phyloP scores from a whole-genome alignment of 2,329 filamentous ascomycete species.

The Colletotrichum sojae region DNA sequence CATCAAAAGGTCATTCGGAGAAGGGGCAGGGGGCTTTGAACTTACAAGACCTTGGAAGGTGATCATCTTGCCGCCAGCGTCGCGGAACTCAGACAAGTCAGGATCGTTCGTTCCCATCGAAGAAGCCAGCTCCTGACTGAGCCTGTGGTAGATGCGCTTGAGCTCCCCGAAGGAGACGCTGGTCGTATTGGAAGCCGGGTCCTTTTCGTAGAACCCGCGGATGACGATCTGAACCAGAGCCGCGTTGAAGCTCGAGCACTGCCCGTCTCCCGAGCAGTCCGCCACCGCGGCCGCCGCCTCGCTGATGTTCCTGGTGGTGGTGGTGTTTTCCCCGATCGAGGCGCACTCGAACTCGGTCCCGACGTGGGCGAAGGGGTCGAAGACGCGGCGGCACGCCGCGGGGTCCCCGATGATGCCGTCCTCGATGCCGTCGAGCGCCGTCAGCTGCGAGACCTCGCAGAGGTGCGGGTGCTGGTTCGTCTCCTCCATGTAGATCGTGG shows the following conservation, averaged over 20 bases:
- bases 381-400: conserved; percentile 34
- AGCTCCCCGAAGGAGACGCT: not conserved
- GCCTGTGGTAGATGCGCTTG: not conserved
- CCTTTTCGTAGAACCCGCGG: not conserved
- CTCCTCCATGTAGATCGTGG: conserved; percentile 6
- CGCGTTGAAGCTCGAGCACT: not conserved
- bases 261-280: not conserved
- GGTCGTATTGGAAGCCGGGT: not conserved
- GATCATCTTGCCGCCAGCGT: conserved; percentile 57
- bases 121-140: not conserved
- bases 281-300: not conserved
- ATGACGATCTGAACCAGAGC: not conserved
- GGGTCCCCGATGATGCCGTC: conserved; percentile 26
- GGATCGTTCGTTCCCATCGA: not conserved
- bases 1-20: not conserved
- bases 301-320: not conserved
- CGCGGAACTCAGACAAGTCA: conserved; percentile 52
- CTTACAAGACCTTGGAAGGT: conserved; percentile 51
- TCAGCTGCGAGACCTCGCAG: conserved; percentile 50
- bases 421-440: conserved; percentile 8
- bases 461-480: conserved; percentile 3
- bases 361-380: conserved; percentile 40
- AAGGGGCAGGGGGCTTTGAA: rapidly evolving
- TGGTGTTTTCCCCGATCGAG: not conserved
- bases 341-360: conserved; percentile 42